phyloP scores from a whole-genome alignment of 2,329 filamentous ascomycete species.

The Zalaria obscura region DNA sequence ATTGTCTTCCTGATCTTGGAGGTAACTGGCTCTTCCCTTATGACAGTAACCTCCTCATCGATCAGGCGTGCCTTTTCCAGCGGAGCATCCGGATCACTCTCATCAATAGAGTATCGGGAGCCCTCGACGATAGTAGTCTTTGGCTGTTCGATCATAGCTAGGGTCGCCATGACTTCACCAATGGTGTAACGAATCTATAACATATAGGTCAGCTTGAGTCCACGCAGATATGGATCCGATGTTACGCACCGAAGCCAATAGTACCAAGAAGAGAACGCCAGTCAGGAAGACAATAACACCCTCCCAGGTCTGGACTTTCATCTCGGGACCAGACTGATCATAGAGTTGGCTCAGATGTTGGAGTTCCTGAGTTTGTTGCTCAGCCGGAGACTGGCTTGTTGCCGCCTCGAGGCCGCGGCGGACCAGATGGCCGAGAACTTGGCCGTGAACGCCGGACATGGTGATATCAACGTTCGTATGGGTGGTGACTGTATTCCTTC shows the following conservation, averaged over 20 bases:
- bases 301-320: slow-evolving; percentile 11
- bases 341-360: slow-evolving; percentile 15
- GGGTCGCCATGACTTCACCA: slow-evolving; percentile 43
- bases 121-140: slow-evolving; percentile 31
- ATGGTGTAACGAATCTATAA: slow-evolving; percentile 38
- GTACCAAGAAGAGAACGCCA: slow-evolving; percentile 24
- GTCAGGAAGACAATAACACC: slow-evolving; percentile 19
- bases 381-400: slow-evolving; percentile 5
- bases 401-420: slow-evolving; percentile 15
- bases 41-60: slow-evolving; percentile 27
- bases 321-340: slow-evolving; percentile 11
- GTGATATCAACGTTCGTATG: no score
- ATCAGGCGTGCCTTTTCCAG: slow-evolving; percentile 25
- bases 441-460: slow-evolving; percentile 9
- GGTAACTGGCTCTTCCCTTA: slow-evolving; percentile 45
- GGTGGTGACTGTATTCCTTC: not conserved
- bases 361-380: slow-evolving; percentile 10
- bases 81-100: slow-evolving; percentile 32
- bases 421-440: slow-evolving; percentile 17
- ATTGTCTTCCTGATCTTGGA: slow-evolving; percentile 43
- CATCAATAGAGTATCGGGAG: slow-evolving; percentile 33
- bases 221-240: not conserved
- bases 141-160: slow-evolving; percentile 50
- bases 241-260: slow-evolving; percentile 24
- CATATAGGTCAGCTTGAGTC: not conserved